These are phyloP conservation scores for Dryas drummondii DNA, from an alignment of 306 rosid genomes.

Conservation along the genomic window DNA sequence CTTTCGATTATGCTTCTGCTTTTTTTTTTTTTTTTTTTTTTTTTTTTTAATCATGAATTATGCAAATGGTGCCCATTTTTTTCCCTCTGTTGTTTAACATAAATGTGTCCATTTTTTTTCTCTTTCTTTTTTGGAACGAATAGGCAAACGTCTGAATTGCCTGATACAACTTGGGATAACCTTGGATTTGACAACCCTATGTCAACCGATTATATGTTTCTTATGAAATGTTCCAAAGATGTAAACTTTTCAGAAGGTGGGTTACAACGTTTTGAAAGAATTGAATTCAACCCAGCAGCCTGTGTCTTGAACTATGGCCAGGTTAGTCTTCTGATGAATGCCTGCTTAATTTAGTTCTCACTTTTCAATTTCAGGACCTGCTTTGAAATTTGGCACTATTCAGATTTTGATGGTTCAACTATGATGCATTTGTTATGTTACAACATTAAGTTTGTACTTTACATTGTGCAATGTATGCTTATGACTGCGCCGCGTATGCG, in stretches of 20 bases:
- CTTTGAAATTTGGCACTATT: background rate
- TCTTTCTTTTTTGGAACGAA: background rate
- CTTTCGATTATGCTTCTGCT: background rate
- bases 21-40: background rate
- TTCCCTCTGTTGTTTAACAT: no score
- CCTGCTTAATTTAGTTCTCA: background rate
- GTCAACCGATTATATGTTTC: constrained; percentile 23
- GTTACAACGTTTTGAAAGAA: constrained; percentile 19
- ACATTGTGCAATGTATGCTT: background rate
- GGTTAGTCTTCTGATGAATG: background rate
- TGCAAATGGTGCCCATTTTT: no score
- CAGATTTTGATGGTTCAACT: background rate
- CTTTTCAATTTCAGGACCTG: background rate
- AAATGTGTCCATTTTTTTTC: background rate
- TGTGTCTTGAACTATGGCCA: constrained; percentile 31
- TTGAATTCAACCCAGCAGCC: constrained; percentile 19
- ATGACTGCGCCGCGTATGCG: background rate
- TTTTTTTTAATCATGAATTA: no score
- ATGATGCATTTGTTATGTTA: background rate
- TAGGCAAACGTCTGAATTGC: constrained; percentile 10
- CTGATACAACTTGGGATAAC: constrained; percentile 14
- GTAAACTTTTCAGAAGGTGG: constrained; percentile 11
- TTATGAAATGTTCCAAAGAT: constrained; percentile 17
- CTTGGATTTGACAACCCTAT: constrained; percentile 15
- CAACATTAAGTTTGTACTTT: background rate